These are phyloP conservation scores for Phytopythium delawarense DNA, from an alignment of 352 stramenopile genomes.

Conservation along the genomic window DNA sequence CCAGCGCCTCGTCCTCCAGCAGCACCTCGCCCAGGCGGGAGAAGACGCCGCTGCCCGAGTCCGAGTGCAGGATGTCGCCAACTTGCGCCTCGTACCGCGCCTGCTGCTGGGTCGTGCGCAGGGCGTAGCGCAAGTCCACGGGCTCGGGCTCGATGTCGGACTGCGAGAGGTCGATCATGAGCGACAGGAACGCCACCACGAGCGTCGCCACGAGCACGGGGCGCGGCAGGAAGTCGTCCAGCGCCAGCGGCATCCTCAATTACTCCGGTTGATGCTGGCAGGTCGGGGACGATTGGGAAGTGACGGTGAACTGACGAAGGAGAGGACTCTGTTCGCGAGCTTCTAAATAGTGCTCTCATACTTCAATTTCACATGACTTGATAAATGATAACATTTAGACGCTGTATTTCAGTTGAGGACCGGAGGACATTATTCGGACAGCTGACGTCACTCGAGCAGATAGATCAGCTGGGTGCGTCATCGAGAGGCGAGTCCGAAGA, in stretches of 20 bases:
- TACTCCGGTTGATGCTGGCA: not conserved
- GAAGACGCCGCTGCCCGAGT: slow-evolving; percentile 18
- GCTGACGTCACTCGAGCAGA: not conserved
- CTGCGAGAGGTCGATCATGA: slow-evolving; percentile 41
- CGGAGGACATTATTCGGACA: not conserved
- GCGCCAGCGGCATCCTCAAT: slow-evolving; percentile 13
- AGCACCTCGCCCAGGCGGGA: slow-evolving; percentile 23
- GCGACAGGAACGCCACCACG: slow-evolving; percentile 49
- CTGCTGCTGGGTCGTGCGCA: slow-evolving; percentile 39
- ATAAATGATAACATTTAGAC: not conserved
- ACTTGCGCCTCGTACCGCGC: slow-evolving; percentile 22
- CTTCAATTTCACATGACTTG: not conserved
- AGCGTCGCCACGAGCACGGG: slow-evolving; percentile 43
- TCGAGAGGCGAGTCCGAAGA: not conserved
- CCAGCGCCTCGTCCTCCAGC: slow-evolving; percentile 31
- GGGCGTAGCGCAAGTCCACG: slow-evolving; percentile 26
- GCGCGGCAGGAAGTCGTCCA: slow-evolving; percentile 38
- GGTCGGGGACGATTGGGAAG: not conserved
- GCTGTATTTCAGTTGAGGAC: not conserved
- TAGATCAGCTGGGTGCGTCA: not conserved
- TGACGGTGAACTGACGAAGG: not conserved
- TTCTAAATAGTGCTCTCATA: not conserved
- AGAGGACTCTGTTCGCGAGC: not conserved
- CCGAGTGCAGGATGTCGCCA: slow-evolving; percentile 8
- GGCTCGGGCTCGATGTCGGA: slow-evolving; percentile 31